Percentiles rank a stretch among this genome's conserved stretches.
Evolutionary conservation across 2,329 filamentous ascomycete species (phyloP).

Genomic region (Eurotiales sp.): DNA sequence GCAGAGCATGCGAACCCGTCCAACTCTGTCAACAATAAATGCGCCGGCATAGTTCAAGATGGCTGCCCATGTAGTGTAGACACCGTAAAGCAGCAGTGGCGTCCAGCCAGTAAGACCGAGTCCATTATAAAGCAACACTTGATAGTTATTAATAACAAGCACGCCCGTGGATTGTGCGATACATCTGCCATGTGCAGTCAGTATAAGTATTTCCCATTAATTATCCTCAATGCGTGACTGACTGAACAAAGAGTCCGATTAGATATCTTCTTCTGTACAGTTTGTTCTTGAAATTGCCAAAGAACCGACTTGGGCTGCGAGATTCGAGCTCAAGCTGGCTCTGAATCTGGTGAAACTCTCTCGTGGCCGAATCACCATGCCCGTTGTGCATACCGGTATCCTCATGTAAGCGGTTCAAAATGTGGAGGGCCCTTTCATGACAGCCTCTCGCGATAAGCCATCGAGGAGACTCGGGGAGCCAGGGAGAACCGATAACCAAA

Average conservation of each 20-base stretch:
- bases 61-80: neutral
- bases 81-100: neutral
- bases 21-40: neutral
- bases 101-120: neutral
- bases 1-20: neutral
- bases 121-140: neutral
- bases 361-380: too few species aligned
- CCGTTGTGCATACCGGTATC: too few species aligned
- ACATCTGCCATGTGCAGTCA: neutral
- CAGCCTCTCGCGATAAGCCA: constrained; percentile 8
- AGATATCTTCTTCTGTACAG: neutral
- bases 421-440: neutral
- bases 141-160: neutral
- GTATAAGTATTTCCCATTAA: neutral
- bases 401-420: neutral
- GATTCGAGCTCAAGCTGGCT: neutral
- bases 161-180: neutral
- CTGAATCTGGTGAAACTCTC: too few species aligned
- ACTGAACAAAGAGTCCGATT: neutral
- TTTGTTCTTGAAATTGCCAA: neutral
- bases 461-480: constrained; percentile 14
- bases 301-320: neutral
- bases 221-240: neutral
- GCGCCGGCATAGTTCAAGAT: neutral
- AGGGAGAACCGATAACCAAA: neutral